Conservation (phyloP, 139 green algal genomes). For the Chlamydomonas urium region DNA sequence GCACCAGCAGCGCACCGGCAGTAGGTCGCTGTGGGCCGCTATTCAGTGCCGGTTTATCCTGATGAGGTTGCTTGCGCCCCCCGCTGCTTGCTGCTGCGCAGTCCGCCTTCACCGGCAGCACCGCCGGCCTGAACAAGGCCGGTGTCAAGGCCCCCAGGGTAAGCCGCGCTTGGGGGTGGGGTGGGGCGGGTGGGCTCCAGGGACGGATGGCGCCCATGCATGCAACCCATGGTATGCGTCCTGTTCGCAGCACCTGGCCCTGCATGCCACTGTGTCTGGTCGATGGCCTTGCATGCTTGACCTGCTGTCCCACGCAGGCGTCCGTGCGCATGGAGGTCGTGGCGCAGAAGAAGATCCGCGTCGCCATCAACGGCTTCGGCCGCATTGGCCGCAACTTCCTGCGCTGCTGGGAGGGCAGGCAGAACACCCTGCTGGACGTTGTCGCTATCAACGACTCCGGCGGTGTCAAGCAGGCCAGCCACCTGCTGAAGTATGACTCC, state of each 20-base stretch:
- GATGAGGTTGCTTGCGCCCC: too few species aligned
- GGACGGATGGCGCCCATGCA: too few species aligned
- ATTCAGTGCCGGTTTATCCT: too few species aligned
- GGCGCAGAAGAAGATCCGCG: slow-evolving; percentile 86
- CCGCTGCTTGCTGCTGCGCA: too few species aligned
- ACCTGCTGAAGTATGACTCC: slow-evolving; percentile 99
- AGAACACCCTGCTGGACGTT: slow-evolving; percentile 80
- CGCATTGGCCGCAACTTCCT: slow-evolving; percentile 96
- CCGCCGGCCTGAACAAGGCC: slow-evolving; percentile 37
- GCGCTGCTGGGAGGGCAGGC: slow-evolving; percentile 78
- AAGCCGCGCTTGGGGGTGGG: not conserved
- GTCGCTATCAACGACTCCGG: slow-evolving; percentile 96
- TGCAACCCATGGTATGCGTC: too few species aligned
- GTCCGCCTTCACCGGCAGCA: slow-evolving; percentile 43
- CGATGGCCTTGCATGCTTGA: too few species aligned
- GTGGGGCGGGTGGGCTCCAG: not conserved
- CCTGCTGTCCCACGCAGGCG: too few species aligned
- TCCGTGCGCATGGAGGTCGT: slow-evolving; percentile 25
- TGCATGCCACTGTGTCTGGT: too few species aligned
- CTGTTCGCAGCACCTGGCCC: too few species aligned
- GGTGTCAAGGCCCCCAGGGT: slow-evolving; percentile 38
- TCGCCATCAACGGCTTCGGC: slow-evolving; percentile 99
- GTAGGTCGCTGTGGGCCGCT: too few species aligned
- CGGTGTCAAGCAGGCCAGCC: slow-evolving; percentile 92
- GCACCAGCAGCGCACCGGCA: too few species aligned